Evolutionary conservation across 768 basidiomycete species (phyloP), one percentile per base, ranked within the genome.

Genomic region (Tulasnella sp.): DNA sequence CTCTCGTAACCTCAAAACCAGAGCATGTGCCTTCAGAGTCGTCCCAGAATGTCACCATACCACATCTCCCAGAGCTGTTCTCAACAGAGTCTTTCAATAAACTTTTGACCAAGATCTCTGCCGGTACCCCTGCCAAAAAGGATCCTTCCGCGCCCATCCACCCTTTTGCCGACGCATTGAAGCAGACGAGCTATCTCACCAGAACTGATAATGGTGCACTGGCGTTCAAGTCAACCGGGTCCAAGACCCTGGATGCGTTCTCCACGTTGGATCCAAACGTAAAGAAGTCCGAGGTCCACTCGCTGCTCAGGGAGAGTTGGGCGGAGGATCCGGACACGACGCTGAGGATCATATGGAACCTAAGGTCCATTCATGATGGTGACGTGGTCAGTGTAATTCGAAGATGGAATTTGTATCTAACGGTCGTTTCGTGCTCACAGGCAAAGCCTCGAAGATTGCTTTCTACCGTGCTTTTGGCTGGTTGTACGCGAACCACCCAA

Each of bases 331-430:
- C 83, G 0, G 63, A 67, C 7, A 64, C 81, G 19, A 84, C 85
- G 0, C 73, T 86, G 38, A 75, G 76, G 32, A 72, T 86, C 58
- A 83, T 88, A 62, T 86, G 84, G 82, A 79, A 81, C 60, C 66
- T 78, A 48, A 70, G 85, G 29, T 85, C 82, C 41, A 86, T 88
- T 29, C 83, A 84, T 59, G 82, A 87, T 44, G 85, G 86, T n/a
- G n/a, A n/a, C n/a, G n/a, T n/a, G n/a, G n/a, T n/a, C n/a, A n/a
- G n/a, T n/a, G n/a, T n/a, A n/a, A n/a, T n/a, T n/a, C n/a, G n/a
- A n/a, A n/a, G n/a, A n/a, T n/a, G n/a, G n/a, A n/a, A n/a, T n/a
- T n/a, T n/a, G n/a, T n/a, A n/a, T n/a, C n/a, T n/a, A n/a, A n/a
- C n/a, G n/a, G n/a, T n/a, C n/a, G n/a, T n/a, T n/a, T n/a, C n/a